Evolutionary conservation across 306 rosid species (phyloP).

Genomic region (Prosopis cineraria): DNA sequence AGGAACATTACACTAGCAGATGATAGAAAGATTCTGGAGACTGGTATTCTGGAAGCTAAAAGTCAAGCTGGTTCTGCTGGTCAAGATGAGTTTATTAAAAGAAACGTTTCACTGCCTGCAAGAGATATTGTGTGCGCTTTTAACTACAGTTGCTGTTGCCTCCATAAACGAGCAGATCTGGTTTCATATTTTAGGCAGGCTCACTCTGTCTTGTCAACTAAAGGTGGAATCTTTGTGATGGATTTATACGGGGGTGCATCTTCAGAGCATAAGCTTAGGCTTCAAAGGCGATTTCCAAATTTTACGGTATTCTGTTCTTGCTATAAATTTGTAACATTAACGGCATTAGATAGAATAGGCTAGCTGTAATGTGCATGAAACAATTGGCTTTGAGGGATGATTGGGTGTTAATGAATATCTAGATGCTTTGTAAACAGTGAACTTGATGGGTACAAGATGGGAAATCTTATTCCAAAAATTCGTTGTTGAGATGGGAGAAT

Average conservation of each 20-base stretch:
- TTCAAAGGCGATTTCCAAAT: constrained; percentile 82
- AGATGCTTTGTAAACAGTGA: too few relatives aligned
- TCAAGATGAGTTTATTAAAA: constrained; percentile 35
- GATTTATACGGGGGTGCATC: constrained; percentile 94
- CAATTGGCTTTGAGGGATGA: constrained; percentile 7
- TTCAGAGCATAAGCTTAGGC: constrained; percentile 77
- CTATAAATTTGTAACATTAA: constrained; percentile 16
- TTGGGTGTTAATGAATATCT: constrained; percentile 7
- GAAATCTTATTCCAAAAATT: too few relatives aligned
- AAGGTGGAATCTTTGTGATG: constrained; percentile 93
- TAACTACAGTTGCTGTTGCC: constrained; percentile 96
- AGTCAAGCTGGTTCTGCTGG: constrained; percentile 42
- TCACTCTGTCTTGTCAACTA: constrained; percentile 58
- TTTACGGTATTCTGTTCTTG: constrained; percentile 64
- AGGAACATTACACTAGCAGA: constrained; percentile 52
- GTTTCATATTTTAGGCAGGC: constrained; percentile 83
- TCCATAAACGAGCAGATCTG: constrained; percentile 77
- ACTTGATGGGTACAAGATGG: too few relatives aligned
- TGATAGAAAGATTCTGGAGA: constrained; percentile 31
- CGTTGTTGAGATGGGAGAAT: constrained; percentile 36
- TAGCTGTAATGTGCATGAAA: constrained; percentile 22
- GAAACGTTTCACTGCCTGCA: constrained; percentile 49
- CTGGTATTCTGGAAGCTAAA: constrained; percentile 41
- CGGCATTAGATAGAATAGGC: constrained; percentile 20
- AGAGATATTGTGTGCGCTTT: constrained; percentile 91